Conservation (phyloP, 257 asterid species). For the Voacanga thouarsii region DNA sequence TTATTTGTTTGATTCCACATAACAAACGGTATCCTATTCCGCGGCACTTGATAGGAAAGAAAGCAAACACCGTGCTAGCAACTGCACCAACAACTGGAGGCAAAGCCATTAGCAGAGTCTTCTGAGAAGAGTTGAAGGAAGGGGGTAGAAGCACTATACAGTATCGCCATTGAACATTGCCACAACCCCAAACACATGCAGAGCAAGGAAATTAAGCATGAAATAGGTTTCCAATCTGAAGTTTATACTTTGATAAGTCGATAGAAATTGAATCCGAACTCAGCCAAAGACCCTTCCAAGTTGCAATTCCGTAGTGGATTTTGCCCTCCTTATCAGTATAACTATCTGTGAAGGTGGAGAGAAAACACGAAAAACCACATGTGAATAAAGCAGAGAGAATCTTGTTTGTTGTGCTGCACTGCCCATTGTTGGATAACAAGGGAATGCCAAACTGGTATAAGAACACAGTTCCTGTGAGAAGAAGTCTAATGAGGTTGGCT, state of each 20-base stretch:
- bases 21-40: slow-evolving; percentile 82
- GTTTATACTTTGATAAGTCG: slow-evolving; percentile 46
- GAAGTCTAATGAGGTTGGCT: slow-evolving; percentile 55
- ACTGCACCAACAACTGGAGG: slow-evolving; percentile 61
- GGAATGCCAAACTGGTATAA: slow-evolving; percentile 79
- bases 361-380: slow-evolving; percentile 53
- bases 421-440: slow-evolving; percentile 69
- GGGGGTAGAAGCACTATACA: slow-evolving; percentile 72
- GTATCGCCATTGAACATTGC: slow-evolving; percentile 59
- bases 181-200: slow-evolving; percentile 53
- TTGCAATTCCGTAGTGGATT: slow-evolving; percentile 53
- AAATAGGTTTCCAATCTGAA: slow-evolving; percentile 59
- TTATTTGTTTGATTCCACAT: too few relatives aligned
- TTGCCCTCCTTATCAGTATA: slow-evolving; percentile 49
- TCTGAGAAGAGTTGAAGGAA: slow-evolving; percentile 44
- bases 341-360: slow-evolving; percentile 73
- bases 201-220: slow-evolving; percentile 54
- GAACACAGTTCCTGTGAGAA: slow-evolving; percentile 39
- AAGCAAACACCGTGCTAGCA: slow-evolving; percentile 43
- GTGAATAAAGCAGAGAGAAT: slow-evolving; percentile 41
- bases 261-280: neutral
- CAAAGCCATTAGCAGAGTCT: slow-evolving; percentile 52
- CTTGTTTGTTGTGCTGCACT: slow-evolving; percentile 47
- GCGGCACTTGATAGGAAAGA: slow-evolving; percentile 61
- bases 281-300: slow-evolving; percentile 66